Base-by-base conservation (phyloP, 495 filamentous ascomycete genomes). In the Penicillium argentinense region DNA sequence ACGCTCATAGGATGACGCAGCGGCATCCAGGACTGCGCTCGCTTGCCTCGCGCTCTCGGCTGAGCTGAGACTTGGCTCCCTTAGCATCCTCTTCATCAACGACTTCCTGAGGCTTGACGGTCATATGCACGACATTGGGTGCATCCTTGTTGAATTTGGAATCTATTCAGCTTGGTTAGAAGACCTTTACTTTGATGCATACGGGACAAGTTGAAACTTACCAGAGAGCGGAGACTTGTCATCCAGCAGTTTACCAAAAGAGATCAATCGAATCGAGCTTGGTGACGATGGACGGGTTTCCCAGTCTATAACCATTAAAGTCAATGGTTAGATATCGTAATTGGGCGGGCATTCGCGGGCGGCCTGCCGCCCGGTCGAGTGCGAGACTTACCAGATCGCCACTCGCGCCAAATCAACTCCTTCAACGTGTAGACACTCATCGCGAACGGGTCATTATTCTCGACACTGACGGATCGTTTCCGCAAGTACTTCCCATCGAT, bases 381-480 rank as follows among this genome's bases (percentile, higher is more conserved):
- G n/a, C 2, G 19, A 3, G 22, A 41, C 66, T 64, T 66, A 83
- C 81, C 81, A 53, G 83, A 82, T 54, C 88, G 77, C 91, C 91
- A 96, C 56, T 95, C 91, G 56, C 88, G 72, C 76, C 90, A 80
- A 50, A 96, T 95, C 64, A 96, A 68, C 61, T 96, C 90, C 66
- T 96, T 96, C 41, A 96, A 62, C 6, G 87, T 92, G 59, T 96
- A 96, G 11, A 95, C 83, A 56, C 86, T 93, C 67, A 96, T 89
- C 58, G 83, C 84, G 58, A 88, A 88, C 2, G 91, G 91, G 61
- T 96, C 89, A 57, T 84, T 74, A 19, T 81, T 85, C 27, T 88
- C 84, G 1, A 91, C 80, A 24, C 74, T 79, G 12, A 95, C 83
- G 41, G 85, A 85, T 16, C 86, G 81, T 64, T 89, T 91, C 34